Evolutionary conservation across 768 basidiomycete genomes (phyloP), one percentile per base, ranked within the genome.

Genomic region (Lactarius quietus): DNA sequence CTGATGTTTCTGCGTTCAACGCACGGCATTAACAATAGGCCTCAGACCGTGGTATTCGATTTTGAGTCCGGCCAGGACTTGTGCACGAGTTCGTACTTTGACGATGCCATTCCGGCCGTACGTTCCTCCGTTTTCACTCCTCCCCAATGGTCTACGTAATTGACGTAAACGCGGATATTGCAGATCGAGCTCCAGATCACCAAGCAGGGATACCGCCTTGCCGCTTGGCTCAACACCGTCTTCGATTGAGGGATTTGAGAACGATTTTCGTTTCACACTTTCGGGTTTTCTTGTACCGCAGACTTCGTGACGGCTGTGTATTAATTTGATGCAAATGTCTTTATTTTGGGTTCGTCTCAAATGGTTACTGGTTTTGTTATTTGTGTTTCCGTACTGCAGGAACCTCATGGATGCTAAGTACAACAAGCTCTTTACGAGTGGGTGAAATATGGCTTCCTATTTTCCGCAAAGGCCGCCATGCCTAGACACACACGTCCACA

Each of bases 401-500:
- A n/a, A n/a, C n/a, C n/a, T n/a, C n/a, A n/a, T n/a, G n/a, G n/a
- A n/a, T n/a, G n/a, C n/a, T n/a, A n/a, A n/a, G n/a, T n/a, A n/a
- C n/a, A n/a, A n/a, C n/a, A n/a, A n/a, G n/a, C n/a, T n/a, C n/a
- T n/a, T n/a, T 66, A 84, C 54, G 78, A 74, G 76, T 95, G 83
- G 35, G 86, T 87, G 78, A 93, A 99, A 28, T 84, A 81, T 18
- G 96, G 79, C 77, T 90, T 90, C 73, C 96, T 84, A 82, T 98
- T 99, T 77, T 97, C 92, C 12, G 87, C 86, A 72, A 99, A 98
- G 28, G 96, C 96, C 28, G 81, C 74, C 96, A 98, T 99, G 23
- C 96, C 95, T 96, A 69, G 29, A 31, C 35, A 62, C n/a, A n/a
- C 26, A n/a, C 12, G 41, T n/a, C 68, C 41, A 71, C 69, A 63